phyloP scores from a whole-genome alignment of 2,329 filamentous ascomycete genomes.

The Scopulariopsis brevicaulis region DNA sequence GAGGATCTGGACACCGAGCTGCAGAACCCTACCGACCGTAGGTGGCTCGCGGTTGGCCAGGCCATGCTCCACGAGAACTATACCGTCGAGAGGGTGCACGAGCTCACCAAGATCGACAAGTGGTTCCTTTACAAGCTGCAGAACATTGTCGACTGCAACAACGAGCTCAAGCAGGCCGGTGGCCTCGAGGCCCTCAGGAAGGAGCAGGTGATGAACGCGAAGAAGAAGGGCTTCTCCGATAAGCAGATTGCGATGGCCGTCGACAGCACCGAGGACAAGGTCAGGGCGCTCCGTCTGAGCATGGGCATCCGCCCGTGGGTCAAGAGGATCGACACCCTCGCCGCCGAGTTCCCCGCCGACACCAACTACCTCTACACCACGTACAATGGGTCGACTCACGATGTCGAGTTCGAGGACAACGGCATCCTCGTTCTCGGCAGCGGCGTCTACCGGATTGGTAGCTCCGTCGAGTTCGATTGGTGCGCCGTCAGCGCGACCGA shows the following conservation, averaged over 20 bases:
- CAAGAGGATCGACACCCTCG: conserved; percentile 88
- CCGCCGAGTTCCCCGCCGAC: conserved; percentile 88
- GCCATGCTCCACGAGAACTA: conserved; percentile 97
- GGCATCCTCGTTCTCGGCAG: conserved; percentile 82
- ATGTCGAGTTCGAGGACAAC: conserved; percentile 88
- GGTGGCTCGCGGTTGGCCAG: conserved; percentile 95
- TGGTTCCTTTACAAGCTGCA: conserved; percentile 99
- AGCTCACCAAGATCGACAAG: conserved; percentile 96
- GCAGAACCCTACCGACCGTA: conserved; percentile 85
- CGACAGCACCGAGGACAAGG: conserved; percentile 77
- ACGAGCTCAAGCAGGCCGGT: conserved; percentile 74
- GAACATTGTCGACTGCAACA: conserved; percentile 88
- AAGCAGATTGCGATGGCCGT: conserved; percentile 85
- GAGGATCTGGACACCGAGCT: conserved; percentile 85
- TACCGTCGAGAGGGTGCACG: conserved; percentile 81
- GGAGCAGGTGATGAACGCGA: conserved; percentile 79
- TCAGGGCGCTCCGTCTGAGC: conserved; percentile 71
- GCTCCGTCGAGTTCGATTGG: conserved; percentile 98
- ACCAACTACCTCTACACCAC: conserved; percentile 97
- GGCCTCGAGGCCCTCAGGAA: conserved; percentile 77
- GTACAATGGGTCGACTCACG: conserved; percentile 90
- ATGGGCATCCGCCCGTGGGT: conserved; percentile 93
- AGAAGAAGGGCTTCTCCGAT: conserved; percentile 97
- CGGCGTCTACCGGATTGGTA: conserved; percentile 95
- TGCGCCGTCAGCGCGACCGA: conserved; percentile 86